These are phyloP conservation scores for Oidiodendron maius DNA, from an alignment of 495 filamentous ascomycete genomes.

Conservation along the genomic window DNA sequence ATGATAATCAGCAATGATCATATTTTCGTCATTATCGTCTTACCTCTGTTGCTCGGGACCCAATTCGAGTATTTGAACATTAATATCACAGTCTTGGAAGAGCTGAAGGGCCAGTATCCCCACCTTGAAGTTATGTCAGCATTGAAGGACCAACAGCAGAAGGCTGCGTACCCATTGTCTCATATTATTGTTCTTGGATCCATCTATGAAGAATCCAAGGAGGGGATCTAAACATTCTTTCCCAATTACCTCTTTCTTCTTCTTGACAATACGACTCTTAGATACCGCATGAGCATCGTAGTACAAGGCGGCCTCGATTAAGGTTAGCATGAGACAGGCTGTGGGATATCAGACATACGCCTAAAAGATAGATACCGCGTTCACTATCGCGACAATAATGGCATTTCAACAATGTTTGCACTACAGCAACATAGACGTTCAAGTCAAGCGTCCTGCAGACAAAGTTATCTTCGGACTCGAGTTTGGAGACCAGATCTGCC, in stretches of 20 bases:
- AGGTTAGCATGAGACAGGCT: neutral
- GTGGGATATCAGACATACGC: neutral
- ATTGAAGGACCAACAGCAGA: neutral
- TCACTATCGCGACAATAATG: conserved; percentile 3
- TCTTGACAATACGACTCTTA: neutral
- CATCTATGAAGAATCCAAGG: conserved; percentile 6
- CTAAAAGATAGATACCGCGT: conserved; percentile 10
- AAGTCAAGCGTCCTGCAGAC: conserved; percentile 12
- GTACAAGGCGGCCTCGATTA: conserved; percentile 1
- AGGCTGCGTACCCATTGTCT: conserved; percentile 16
- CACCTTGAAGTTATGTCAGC: neutral
- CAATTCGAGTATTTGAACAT: conserved; percentile 1
- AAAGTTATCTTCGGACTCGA: conserved; percentile 2
- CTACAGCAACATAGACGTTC: neutral
- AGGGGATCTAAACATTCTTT: conserved; percentile 3
- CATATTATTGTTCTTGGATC: neutral
- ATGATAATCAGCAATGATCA: neutral
- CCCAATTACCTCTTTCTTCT: conserved; percentile 6
- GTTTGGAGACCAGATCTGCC: neutral
- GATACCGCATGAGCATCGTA: neutral
- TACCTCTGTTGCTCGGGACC: conserved; percentile 8
- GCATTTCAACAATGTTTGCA: conserved; percentile 4
- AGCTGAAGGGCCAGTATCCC: conserved; percentile 13
- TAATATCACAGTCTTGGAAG: neutral
- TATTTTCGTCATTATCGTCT: neutral